Evolutionary conservation across 2,329 filamentous ascomycete genomes (phyloP).

Genomic region (Arachnomyces sp.): DNA sequence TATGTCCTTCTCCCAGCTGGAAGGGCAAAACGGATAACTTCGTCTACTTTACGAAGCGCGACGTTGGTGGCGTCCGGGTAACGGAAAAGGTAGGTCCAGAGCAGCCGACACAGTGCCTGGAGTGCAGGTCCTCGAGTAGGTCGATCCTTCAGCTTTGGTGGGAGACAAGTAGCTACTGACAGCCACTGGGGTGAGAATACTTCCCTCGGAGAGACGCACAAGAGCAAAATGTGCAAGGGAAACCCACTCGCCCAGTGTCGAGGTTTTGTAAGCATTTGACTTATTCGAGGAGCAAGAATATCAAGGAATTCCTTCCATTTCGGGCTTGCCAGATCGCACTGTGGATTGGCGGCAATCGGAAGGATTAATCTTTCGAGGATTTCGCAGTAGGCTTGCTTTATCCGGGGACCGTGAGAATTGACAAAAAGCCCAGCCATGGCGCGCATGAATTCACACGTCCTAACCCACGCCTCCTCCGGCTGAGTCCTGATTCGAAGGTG

Average conservation of each 20-base stretch:
- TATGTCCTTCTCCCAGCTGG: slow-evolving; percentile 73
- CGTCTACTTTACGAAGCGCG: slow-evolving; percentile 74
- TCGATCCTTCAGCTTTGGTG: slow-evolving; percentile 77
- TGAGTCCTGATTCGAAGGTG: slow-evolving; percentile 71
- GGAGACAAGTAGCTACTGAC: slow-evolving; percentile 67
- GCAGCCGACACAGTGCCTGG: slow-evolving; percentile 78
- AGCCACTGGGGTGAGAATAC: slow-evolving; percentile 82
- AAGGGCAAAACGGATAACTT: slow-evolving; percentile 77
- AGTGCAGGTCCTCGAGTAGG: slow-evolving; percentile 69
- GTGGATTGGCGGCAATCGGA: slow-evolving; percentile 75
- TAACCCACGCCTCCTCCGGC: slow-evolving; percentile 69
- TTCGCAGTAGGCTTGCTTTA: slow-evolving; percentile 93
- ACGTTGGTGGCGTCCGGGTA: slow-evolving; percentile 62
- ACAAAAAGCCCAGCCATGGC: slow-evolving; percentile 74
- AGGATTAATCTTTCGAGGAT: slow-evolving; percentile 80
- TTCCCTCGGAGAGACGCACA: slow-evolving; percentile 82
- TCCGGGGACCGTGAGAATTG: slow-evolving; percentile 74
- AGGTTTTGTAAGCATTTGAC: slow-evolving; percentile 81
- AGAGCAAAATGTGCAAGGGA: slow-evolving; percentile 74
- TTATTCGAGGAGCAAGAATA: slow-evolving; percentile 67
- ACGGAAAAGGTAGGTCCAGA: slow-evolving; percentile 93
- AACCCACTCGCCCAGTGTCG: slow-evolving; percentile 88
- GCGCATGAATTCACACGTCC: slow-evolving; percentile 82
- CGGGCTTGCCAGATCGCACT: slow-evolving; percentile 66
- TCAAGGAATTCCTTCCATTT: slow-evolving; percentile 84